A percentile compares a stretch with the other conserved stretches of the same genome.
Conservation (phyloP, 495 filamentous ascomycete genomes). For the Hypoxylon fuscum region DNA sequence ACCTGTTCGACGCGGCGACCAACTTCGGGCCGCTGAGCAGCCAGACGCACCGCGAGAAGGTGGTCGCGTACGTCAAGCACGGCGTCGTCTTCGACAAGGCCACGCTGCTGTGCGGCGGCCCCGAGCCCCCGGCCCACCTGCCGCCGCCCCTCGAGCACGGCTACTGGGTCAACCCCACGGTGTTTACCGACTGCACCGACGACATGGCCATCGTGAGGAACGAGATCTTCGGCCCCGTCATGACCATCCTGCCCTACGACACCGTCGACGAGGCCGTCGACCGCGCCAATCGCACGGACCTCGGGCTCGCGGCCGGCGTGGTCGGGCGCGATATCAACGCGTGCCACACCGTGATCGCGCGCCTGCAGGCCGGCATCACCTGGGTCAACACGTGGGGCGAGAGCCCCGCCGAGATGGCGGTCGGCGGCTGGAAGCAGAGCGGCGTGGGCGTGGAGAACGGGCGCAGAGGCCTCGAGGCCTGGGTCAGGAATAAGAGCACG, state of each 20-base stretch:
- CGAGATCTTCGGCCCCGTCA: slow-evolving; percentile 85
- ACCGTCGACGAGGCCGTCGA: slow-evolving; percentile 70
- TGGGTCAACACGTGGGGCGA: slow-evolving; percentile 63
- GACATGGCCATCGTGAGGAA: slow-evolving; percentile 75
- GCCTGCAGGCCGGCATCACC: slow-evolving; percentile 72
- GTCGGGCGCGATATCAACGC: slow-evolving; percentile 77
- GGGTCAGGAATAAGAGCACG: slow-evolving; percentile 84
- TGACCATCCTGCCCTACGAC: slow-evolving; percentile 74
- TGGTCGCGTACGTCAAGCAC: slow-evolving; percentile 71
- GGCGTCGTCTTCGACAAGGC: slow-evolving; percentile 75
- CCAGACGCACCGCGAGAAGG: slow-evolving; percentile 73
- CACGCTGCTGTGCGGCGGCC: slow-evolving; percentile 74
- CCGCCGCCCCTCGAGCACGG: slow-evolving; percentile 65
- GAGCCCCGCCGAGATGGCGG: slow-evolving; percentile 60
- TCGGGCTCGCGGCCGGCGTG: slow-evolving; percentile 81
- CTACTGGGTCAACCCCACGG: slow-evolving; percentile 73
- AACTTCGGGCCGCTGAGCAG: slow-evolving; percentile 83
- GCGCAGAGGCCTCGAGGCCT: slow-evolving; percentile 74
- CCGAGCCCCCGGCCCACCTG: slow-evolving; percentile 57
- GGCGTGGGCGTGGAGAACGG: slow-evolving; percentile 67
- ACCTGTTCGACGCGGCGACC: slow-evolving; percentile 71
- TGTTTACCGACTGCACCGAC: slow-evolving; percentile 79
- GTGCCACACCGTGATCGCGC: slow-evolving; percentile 73
- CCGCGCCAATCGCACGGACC: slow-evolving; percentile 75
- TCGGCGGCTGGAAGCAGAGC: slow-evolving; percentile 61